Evolutionary conservation across 2,329 filamentous ascomycete species (phyloP).

Genomic region (Alternaria arbusti): DNA sequence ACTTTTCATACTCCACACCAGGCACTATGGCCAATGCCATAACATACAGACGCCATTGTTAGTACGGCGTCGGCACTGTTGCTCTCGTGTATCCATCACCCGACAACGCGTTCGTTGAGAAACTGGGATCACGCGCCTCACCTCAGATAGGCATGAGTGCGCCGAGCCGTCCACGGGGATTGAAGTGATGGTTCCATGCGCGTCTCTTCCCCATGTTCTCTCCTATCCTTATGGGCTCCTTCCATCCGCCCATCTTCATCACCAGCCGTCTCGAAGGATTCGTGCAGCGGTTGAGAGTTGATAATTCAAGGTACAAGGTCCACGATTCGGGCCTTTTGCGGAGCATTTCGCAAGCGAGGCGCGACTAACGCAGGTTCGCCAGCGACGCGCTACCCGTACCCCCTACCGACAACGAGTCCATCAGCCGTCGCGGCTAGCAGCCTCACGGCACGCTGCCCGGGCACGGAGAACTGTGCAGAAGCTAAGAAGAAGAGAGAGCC

Average conservation of each 20-base stretch:
- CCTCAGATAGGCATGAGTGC: neutral
- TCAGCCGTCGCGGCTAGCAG: neutral
- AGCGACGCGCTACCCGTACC: constrained; percentile 1
- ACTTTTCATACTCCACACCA: neutral
- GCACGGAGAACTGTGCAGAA: neutral
- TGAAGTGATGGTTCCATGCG: neutral
- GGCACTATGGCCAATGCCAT: neutral
- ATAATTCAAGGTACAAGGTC: neutral
- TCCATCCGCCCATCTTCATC: neutral
- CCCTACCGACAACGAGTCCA: constrained; percentile 3
- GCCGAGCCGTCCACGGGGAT: neutral
- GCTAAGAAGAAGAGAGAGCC: neutral
- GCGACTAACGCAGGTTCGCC: constrained; percentile 8
- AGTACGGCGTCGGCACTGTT: neutral
- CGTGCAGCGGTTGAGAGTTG: neutral
- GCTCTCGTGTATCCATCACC: neutral
- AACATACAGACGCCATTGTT: neutral
- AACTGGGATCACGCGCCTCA: neutral
- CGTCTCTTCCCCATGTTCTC: neutral
- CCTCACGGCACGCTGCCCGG: neutral
- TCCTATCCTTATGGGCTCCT: neutral
- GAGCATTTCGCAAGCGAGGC: constrained; percentile 2
- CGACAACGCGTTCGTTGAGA: neutral
- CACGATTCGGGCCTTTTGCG: constrained; percentile 6
- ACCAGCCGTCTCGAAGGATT: neutral